Percentiles rank a stretch among this genome's conserved stretches.
Conservation (phyloP, 495 filamentous ascomycete species). For the Penicillium flavigenum region DNA sequence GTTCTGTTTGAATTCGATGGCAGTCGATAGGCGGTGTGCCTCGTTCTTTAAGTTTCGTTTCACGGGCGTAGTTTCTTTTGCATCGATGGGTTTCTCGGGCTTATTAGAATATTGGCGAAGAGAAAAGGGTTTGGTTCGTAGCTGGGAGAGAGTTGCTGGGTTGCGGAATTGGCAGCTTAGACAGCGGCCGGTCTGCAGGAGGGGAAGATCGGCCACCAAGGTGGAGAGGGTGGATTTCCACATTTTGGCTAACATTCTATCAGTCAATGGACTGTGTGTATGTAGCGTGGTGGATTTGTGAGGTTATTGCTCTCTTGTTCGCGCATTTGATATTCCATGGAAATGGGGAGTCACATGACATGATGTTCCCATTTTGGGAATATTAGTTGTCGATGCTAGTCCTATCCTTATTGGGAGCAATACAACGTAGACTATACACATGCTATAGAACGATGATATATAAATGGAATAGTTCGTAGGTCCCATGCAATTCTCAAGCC, state of each 20-base stretch:
- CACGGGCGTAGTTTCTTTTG: neutral
- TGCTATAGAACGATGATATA: neutral
- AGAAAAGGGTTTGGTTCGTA: constrained; percentile 24
- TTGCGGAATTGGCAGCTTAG: constrained; percentile 44
- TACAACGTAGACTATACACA: neutral
- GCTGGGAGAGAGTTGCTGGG: constrained; percentile 19
- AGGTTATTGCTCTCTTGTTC: neutral
- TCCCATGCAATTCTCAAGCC: neutral
- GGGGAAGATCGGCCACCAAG: constrained; percentile 23
- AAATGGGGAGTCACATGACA: constrained; percentile 8
- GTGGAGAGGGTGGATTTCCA: constrained; percentile 32
- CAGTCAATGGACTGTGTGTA: neutral
- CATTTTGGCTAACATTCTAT: constrained; percentile 27
- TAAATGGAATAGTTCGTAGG: neutral
- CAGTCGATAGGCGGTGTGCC: constrained; percentile 11
- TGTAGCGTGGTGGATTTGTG: neutral
- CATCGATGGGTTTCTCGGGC: neutral
- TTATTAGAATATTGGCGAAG: constrained; percentile 38
- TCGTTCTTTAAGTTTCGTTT: constrained; percentile 2
- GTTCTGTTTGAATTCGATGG: constrained; percentile 38
- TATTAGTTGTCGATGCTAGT: neutral
- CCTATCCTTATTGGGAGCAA: neutral
- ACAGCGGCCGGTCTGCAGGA: constrained; percentile 36
- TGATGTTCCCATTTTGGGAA: neutral
- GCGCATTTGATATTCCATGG: constrained; percentile 5